Evolutionary conservation across 805 yeast species (phyloP).

Genomic region (Suhomyces kilbournensis): DNA sequence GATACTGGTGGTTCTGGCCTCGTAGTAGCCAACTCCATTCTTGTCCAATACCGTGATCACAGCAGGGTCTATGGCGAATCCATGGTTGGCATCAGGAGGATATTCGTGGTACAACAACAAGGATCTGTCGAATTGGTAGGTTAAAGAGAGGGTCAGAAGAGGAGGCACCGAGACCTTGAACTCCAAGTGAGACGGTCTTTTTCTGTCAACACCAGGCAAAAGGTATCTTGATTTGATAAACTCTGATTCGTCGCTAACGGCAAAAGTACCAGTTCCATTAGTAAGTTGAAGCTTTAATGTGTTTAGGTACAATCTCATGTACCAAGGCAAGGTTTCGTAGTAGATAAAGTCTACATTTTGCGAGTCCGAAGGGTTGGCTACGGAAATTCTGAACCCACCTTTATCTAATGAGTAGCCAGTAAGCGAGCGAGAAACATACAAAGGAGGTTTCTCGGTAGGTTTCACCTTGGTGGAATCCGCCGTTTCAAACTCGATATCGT

Average conservation of each 20-base stretch:
- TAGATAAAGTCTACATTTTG: constrained; percentile 53
- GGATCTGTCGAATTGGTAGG: constrained; percentile 84
- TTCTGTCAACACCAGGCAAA: constrained; percentile 75
- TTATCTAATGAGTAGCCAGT: constrained; percentile 90
- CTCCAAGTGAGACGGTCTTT: constrained; percentile 82
- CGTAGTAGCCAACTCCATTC: constrained; percentile 32
- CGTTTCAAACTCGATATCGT: constrained; percentile 43
- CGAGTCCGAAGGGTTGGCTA: constrained; percentile 59
- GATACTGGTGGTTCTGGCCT: constrained; percentile 80
- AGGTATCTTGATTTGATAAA: constrained; percentile 56
- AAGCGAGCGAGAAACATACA: constrained; percentile 76
- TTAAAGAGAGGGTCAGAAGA: constrained; percentile 53
- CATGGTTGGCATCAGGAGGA: constrained; percentile 99
- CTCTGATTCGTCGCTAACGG: constrained; percentile 20
- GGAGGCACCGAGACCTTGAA: constrained; percentile 64
- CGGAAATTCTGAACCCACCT: constrained; percentile 81
- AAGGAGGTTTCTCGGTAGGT: constrained; percentile 51
- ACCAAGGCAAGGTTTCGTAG: constrained; percentile 91
- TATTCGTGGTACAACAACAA: constrained; percentile 82
- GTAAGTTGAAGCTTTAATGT: constrained; percentile 47
- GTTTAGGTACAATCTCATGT: constrained; percentile 76
- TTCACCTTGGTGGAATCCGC: constrained; percentile 43
- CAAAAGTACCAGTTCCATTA: constrained; percentile 16
- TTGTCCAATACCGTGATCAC: constrained; percentile 54
- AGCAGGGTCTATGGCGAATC: constrained; percentile 92